phyloP scores from a whole-genome alignment of 192 early-diverging fungal species.

The Entomortierella chlamydospora region DNA sequence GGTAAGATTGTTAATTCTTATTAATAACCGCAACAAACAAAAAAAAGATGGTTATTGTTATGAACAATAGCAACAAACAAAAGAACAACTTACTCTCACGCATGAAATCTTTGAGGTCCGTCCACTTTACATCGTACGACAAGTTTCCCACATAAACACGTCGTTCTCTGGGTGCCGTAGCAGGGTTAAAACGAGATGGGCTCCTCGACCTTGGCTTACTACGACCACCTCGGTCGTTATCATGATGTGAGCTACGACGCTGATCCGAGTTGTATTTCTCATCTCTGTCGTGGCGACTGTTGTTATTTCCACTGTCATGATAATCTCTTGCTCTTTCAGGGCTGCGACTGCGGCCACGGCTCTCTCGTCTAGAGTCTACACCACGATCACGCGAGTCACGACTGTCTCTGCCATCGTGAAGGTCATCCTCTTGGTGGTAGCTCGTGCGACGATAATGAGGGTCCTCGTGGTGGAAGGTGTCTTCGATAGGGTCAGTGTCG shows the following conservation, averaged over 20 bases:
- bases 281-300: slow-evolving; percentile 15
- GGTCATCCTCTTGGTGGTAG: not conserved
- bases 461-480: slow-evolving; percentile 18
- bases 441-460: slow-evolving; percentile 33
- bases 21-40: not conserved
- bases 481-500: slow-evolving; percentile 25
- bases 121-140: slow-evolving; percentile 77
- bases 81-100: slow-evolving; percentile 64
- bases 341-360: slow-evolving; percentile 5
- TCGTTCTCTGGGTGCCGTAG: slow-evolving; percentile 58
- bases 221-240: slow-evolving; percentile 11
- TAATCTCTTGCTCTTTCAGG: slow-evolving; percentile 1
- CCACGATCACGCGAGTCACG: slow-evolving; percentile 23
- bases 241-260: slow-evolving; percentile 9
- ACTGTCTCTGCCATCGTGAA: slow-evolving; percentile 9
- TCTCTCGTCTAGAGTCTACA: not conserved
- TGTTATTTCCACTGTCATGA: not conserved
- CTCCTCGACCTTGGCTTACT: slow-evolving; percentile 36
- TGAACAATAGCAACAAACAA: no score
- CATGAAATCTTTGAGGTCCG: slow-evolving; percentile 87
- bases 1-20: not conserved
- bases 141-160: slow-evolving; percentile 89
- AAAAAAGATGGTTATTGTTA: no score
- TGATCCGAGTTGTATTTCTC: slow-evolving; percentile 34
- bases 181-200: slow-evolving; percentile 3